Percentiles rank a stretch among this genome's conserved stretches.
Evolutionary conservation across 2,329 filamentous ascomycete species (phyloP).

Genomic region (Didymosphaeria variabile): DNA sequence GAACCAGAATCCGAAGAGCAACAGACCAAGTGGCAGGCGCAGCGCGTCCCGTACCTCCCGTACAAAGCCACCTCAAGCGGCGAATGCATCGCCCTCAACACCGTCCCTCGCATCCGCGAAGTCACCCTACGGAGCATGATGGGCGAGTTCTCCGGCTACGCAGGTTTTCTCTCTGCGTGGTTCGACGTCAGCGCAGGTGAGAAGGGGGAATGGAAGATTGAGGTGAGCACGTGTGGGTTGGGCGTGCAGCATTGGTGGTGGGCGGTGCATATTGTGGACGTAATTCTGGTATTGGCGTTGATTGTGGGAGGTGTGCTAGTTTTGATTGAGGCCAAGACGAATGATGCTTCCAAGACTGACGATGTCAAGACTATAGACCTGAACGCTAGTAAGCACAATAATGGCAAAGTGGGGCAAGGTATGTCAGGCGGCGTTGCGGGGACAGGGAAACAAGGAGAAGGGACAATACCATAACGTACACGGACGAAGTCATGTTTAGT

Average conservation of each 20-base stretch:
- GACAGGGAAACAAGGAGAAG: background rate
- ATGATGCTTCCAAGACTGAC: no score
- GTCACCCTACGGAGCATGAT: conserved; percentile 98
- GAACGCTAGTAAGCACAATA: background rate
- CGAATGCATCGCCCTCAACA: conserved; percentile 25
- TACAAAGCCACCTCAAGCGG: conserved; percentile 47
- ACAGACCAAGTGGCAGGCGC: conserved; percentile 33
- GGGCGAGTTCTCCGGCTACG: conserved; percentile 94
- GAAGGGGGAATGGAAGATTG: conserved; percentile 85
- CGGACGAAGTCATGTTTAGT: no score
- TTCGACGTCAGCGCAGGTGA: conserved; percentile 74
- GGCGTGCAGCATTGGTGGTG: conserved; percentile 96
- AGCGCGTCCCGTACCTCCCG: conserved; percentile 27
- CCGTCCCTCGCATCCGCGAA: conserved; percentile 74
- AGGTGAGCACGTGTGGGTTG: conserved; percentile 79
- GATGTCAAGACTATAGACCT: background rate
- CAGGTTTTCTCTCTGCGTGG: conserved; percentile 87
- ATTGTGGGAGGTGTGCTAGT: background rate
- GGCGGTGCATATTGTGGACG: conserved; percentile 79
- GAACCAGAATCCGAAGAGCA: conserved; percentile 8
- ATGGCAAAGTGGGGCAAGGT: background rate
- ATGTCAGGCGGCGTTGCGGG: background rate
- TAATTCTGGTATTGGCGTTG: conserved; percentile 54
- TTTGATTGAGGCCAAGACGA: background rate
- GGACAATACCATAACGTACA: background rate